Evolutionary conservation across 345 rosid species (phyloP).

Genomic region (Turritis glabra): DNA sequence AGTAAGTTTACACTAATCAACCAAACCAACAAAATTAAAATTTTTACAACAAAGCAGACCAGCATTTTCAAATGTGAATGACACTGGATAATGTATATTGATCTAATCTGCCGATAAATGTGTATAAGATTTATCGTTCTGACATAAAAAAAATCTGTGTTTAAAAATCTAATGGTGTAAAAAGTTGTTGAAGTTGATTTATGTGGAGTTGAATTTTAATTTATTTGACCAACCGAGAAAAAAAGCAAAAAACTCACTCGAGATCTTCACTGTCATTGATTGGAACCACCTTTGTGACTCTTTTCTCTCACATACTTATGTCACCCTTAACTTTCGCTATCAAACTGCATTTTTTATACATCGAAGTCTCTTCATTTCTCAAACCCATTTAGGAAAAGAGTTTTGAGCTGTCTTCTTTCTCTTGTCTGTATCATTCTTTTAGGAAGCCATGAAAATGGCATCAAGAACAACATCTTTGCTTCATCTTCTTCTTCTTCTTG

Average conservation of each 20-base stretch:
- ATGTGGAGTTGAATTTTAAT: constrained; percentile 1
- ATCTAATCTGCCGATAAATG: neutral
- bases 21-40: neutral
- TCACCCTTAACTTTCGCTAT: constrained; percentile 25
- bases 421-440: constrained; percentile 8
- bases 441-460: constrained; percentile 41
- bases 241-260: neutral
- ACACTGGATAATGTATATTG: neutral
- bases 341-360: constrained; percentile 7
- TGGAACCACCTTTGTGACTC: constrained; percentile 25
- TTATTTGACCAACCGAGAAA: constrained; percentile 19
- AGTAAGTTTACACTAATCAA: neutral
- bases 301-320: constrained; percentile 29
- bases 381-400: neutral
- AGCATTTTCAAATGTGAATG: neutral
- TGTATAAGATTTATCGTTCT: neutral
- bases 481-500: constrained; percentile 38
- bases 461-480: constrained; percentile 16
- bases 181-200: constrained; percentile 27
- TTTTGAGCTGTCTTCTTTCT: constrained; percentile 18
- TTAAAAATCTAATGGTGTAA: neutral
- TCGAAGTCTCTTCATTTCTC: constrained; percentile 12
- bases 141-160: neutral
- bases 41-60: neutral
- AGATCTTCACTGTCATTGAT: constrained; percentile 38